Conservation (phyloP, 768 basidiomycete genomes). For the Leccinum incarnatum region DNA sequence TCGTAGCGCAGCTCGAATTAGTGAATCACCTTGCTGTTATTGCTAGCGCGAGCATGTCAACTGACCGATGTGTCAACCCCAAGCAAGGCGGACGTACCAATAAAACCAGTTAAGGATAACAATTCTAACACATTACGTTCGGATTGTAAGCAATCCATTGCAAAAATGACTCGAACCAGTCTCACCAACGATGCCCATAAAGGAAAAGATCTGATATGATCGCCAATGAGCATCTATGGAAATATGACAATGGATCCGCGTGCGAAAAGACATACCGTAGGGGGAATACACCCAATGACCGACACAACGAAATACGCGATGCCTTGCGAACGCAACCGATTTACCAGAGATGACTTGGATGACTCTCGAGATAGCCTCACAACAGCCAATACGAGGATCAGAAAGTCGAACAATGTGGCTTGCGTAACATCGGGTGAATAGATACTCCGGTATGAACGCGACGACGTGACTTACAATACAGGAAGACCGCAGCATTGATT, state of each 20-base stretch:
- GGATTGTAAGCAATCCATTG: neutral
- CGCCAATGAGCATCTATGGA: neutral
- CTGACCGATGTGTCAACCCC: neutral
- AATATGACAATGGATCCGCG: neutral
- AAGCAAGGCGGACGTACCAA: slow-evolving; percentile 8
- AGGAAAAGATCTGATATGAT: slow-evolving; percentile 12
- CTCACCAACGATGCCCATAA: slow-evolving; percentile 4
- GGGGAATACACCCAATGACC: slow-evolving; percentile 16
- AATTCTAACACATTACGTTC: slow-evolving; percentile 4
- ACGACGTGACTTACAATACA: slow-evolving; percentile 19
- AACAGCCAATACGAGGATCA: slow-evolving; percentile 19
- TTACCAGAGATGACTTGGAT: slow-evolving; percentile 18
- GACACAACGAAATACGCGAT: slow-evolving; percentile 20
- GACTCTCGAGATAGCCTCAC: slow-evolving; percentile 13
- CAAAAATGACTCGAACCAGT: neutral
- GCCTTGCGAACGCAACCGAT: slow-evolving; percentile 19
- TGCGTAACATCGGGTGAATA: neutral
- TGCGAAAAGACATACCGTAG: slow-evolving; percentile 1
- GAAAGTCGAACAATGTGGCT: slow-evolving; percentile 24
- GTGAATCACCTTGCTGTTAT: slow-evolving; percentile 13
- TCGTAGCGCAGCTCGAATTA: too few relatives aligned
- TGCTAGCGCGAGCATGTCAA: slow-evolving; percentile 10
- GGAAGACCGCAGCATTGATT: slow-evolving; percentile 8
- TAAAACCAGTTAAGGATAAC: neutral
- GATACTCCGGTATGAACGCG: neutral